phyloP scores from a whole-genome alignment of 2,329 filamentous ascomycete species.

The Botrytis hyacinthi region DNA sequence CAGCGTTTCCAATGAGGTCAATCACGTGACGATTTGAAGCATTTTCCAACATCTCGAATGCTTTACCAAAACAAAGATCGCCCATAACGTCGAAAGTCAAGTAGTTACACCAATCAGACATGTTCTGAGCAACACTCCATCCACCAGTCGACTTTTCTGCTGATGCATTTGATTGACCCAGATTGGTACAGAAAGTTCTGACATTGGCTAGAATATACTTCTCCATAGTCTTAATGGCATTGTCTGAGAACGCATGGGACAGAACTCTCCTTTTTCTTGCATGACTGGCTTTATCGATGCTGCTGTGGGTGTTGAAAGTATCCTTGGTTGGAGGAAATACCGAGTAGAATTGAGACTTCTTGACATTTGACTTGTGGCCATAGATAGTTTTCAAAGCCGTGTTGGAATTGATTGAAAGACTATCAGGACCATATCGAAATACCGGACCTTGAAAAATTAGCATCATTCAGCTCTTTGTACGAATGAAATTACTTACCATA shows the following conservation, averaged over 20 bases:
- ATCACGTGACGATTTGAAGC: slow-evolving; percentile 64
- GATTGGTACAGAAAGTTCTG: slow-evolving; percentile 60
- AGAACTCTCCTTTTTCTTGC: slow-evolving; percentile 63
- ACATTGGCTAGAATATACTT: slow-evolving; percentile 36
- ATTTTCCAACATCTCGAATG: slow-evolving; percentile 49
- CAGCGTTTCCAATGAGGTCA: slow-evolving; percentile 64
- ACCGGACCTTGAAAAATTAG: slow-evolving; percentile 48
- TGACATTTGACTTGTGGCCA: slow-evolving; percentile 60
- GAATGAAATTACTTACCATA: slow-evolving; percentile 36
- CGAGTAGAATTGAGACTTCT: slow-evolving; percentile 71
- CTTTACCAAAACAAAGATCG: slow-evolving; percentile 50
- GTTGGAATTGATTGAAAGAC: slow-evolving; percentile 72
- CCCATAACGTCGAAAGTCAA: slow-evolving; percentile 52
- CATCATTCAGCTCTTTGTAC: not conserved
- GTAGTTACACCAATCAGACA: slow-evolving; percentile 48
- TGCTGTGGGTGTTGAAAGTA: slow-evolving; percentile 70
- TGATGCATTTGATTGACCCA: slow-evolving; percentile 36
- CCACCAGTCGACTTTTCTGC: slow-evolving; percentile 42
- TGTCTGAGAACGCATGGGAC: slow-evolving; percentile 61
- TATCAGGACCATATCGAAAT: slow-evolving; percentile 76
- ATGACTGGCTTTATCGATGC: slow-evolving; percentile 65
- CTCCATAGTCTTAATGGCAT: slow-evolving; percentile 37
- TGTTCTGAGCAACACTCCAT: slow-evolving; percentile 59
- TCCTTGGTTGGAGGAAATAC: slow-evolving; percentile 65
- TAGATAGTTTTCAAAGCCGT: slow-evolving; percentile 66